Conservation (phyloP, 148 eudicot species). For the Silene conica region DNA sequence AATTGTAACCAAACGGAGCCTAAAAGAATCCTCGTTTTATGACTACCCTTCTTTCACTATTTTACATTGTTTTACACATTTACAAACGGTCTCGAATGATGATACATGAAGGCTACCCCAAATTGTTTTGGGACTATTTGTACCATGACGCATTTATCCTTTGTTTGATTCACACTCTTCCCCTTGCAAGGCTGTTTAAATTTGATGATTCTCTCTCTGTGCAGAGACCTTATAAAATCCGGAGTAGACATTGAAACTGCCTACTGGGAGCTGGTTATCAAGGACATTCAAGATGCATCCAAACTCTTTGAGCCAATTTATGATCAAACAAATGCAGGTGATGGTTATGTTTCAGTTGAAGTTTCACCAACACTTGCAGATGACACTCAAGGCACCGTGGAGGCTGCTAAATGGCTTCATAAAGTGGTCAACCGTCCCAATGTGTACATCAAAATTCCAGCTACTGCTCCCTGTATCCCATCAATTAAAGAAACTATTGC, state of each 20-base stretch:
- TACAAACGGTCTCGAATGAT: neutral
- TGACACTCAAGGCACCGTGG: constrained; percentile 87
- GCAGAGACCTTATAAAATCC: constrained; percentile 79
- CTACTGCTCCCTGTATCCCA: constrained; percentile 91
- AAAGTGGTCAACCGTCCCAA: constrained; percentile 68
- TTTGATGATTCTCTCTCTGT: neutral
- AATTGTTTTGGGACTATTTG: too few species aligned
- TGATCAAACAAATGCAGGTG: constrained; percentile 76
- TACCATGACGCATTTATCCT: neutral
- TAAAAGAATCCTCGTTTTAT: too few species aligned
- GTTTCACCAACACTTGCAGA: constrained; percentile 96
- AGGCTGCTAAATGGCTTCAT: constrained; percentile 96
- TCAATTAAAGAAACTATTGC: constrained; percentile 88
- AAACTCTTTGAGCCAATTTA: constrained; percentile 84
- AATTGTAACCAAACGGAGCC: too few species aligned
- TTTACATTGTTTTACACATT: too few species aligned
- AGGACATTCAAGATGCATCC: constrained; percentile 97
- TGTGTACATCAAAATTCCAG: constrained; percentile 96
- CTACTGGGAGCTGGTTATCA: constrained; percentile 96
- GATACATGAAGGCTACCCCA: neutral
- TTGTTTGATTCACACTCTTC: neutral
- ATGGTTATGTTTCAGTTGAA: constrained; percentile 98
- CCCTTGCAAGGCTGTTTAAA: neutral
- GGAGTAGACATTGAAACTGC: constrained; percentile 89
- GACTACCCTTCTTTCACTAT: too few species aligned